Conservation (phyloP, 2,329 filamentous ascomycete species). For the Alternaria longipes region DNA sequence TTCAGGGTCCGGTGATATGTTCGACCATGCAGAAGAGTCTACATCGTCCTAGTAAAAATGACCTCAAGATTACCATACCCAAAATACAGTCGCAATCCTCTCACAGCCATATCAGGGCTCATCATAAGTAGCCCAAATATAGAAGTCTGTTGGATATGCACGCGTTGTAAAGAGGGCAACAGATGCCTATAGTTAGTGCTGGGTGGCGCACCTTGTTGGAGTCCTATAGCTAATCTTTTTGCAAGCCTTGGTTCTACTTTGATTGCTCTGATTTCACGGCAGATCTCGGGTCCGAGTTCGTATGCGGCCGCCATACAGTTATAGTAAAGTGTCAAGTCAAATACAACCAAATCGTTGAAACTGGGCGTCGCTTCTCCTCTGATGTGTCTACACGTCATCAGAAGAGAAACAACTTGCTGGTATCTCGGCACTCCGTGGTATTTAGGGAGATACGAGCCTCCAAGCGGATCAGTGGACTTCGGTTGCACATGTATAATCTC, state of each 20-base stretch:
- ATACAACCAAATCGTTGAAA: constrained; percentile 11
- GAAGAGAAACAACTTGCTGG: constrained; percentile 1
- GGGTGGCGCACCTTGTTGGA: not conserved
- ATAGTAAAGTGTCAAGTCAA: constrained; percentile 10
- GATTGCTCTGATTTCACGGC: constrained; percentile 6
- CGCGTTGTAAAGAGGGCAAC: constrained; percentile 9
- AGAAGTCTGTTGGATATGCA: constrained; percentile 1
- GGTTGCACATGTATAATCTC: constrained; percentile 8
- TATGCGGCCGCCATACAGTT: constrained; percentile 11
- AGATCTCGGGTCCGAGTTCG: constrained; percentile 7
- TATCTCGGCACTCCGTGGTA: not conserved
- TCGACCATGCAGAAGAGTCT: not conserved
- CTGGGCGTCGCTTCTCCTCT: constrained; percentile 5
- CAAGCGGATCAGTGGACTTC: constrained; percentile 6
- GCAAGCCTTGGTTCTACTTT: constrained; percentile 4
- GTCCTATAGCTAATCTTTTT: not conserved
- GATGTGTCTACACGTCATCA: constrained; percentile 5
- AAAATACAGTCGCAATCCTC: constrained; percentile 8
- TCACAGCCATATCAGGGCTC: constrained; percentile 8
- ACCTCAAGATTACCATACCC: constrained; percentile 3
- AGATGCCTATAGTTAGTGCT: constrained; percentile 3
- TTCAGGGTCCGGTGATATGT: not conserved
- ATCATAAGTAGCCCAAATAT: constrained; percentile 7
- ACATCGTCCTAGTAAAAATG: not conserved
- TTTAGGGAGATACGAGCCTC: not conserved